Base-by-base conservation (phyloP, 495 filamentous ascomycete species). In the Letharia columbiana region DNA sequence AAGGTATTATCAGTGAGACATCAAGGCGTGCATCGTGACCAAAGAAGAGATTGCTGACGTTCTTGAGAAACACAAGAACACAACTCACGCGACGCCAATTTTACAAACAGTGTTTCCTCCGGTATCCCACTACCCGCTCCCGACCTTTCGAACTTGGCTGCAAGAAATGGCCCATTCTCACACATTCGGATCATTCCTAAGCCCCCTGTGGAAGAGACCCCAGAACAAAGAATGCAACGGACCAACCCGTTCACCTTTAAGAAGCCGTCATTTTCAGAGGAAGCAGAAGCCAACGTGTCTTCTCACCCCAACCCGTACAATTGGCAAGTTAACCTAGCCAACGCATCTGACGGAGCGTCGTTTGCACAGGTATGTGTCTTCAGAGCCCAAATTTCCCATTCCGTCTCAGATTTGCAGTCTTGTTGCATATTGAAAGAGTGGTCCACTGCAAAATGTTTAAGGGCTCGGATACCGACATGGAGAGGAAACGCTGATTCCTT, bases 311-410 rank as follows among this genome's bases (percentile, higher is more conserved):
- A 37, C 7, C 54, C 54, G 54, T 57, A 57, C 54, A 57, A 37
- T 37, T 37, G 54, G 54, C 54, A 57, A 57, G 54, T 13, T 33
- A 37, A 57, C 54, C 33, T 57, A 9, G 54, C 54, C 33, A 57
- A 35, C 54, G 54, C 33, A 37, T 37, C 54, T 57, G 33, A 37
- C 54, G 54, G 54, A 57, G 31, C 54, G 17, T 57, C 54, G 0
- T 57, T 57, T 57, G 54, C 54, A 57, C 54, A 57, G 54, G 54
- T 57, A 57, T 33, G 54, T 57, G 17, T 57, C 33, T 57, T n/a
- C 15, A 37, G 6, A 37, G 5, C 6, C 13, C 28, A 54, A 54
- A 37, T 8, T 23, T 54, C 11, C 49, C 10, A 28, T 7, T 15
- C 23, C 28, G n/a, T 54, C 11, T 54, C 10, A 15, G 9, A 31